Conservation (phyloP, 495 filamentous ascomycete species). For the Tuber microsphaerosporum region DNA sequence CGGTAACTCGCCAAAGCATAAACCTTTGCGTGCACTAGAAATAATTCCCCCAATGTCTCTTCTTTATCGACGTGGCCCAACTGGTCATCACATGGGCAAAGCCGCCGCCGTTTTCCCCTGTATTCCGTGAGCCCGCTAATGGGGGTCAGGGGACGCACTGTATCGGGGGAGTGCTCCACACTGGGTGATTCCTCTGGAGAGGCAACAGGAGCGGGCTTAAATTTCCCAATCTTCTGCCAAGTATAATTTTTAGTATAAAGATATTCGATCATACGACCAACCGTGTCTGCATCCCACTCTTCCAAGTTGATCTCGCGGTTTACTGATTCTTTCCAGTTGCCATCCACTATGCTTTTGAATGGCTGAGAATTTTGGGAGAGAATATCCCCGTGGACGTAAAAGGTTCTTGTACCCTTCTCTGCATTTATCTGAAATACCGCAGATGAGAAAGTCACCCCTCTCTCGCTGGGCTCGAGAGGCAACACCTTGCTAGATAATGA, state of each 20-base stretch:
- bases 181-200: background rate
- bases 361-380: conserved; percentile 17
- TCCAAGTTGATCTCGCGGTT: conserved; percentile 61
- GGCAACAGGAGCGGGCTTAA: background rate
- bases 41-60: background rate
- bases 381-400: conserved; percentile 18
- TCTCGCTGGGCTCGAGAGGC: background rate
- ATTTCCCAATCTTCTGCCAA: conserved; percentile 47
- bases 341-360: conserved; percentile 9
- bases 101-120: no score
- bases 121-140: background rate
- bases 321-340: conserved; percentile 7
- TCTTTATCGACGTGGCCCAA: background rate
- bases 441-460: background rate
- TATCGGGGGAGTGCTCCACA: background rate
- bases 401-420: conserved; percentile 11
- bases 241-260: conserved; percentile 87
- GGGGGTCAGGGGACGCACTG: background rate
- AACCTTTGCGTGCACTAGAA: conserved; percentile 15
- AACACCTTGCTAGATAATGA: background rate
- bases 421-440: background rate
- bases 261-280: conserved; percentile 78
- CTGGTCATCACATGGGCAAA: no score
- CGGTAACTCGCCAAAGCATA: conserved; percentile 16
- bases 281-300: conserved; percentile 66